phyloP scores from a whole-genome alignment of 176 grass and related monocot species.

The Aegilops umbellulata region DNA sequence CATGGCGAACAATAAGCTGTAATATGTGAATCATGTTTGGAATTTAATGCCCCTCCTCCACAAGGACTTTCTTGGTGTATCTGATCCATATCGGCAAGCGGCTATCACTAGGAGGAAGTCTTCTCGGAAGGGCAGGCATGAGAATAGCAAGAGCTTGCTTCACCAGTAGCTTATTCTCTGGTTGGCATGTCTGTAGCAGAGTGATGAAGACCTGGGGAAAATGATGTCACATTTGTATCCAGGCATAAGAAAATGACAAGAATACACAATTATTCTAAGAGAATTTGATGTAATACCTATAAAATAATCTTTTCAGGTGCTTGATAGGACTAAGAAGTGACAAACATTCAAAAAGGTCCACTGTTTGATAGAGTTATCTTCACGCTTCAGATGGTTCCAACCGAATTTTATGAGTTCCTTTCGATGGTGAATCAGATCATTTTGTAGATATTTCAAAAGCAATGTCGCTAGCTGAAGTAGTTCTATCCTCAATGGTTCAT shows the following conservation, averaged over 20 bases:
- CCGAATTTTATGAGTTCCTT: constrained; percentile 98
- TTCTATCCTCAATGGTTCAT: constrained; percentile 90
- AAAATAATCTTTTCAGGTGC: constrained; percentile 94
- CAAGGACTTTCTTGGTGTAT: constrained; percentile 94
- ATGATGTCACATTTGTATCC: not conserved
- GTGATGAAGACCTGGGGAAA: constrained; percentile 82
- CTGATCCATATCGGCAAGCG: constrained; percentile 96
- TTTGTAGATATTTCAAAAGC: constrained; percentile 91
- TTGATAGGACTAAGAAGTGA: constrained; percentile 87
- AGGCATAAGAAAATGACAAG: too few species aligned
- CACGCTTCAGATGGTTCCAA: constrained; percentile 97
- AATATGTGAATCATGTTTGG: constrained; percentile 99
- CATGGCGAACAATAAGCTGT: constrained; percentile 91
- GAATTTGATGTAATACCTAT: constrained; percentile 51
- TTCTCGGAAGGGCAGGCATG: constrained; percentile 88
- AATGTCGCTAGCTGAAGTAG: constrained; percentile 90
- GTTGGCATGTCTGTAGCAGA: constrained; percentile 85
- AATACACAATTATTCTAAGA: constrained; percentile 13
- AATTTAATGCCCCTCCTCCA: constrained; percentile 96
- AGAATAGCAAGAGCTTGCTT: constrained; percentile 91
- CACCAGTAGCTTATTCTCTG: constrained; percentile 87
- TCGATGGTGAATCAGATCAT: constrained; percentile 76
- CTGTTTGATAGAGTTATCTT: constrained; percentile 96
- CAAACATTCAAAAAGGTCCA: constrained; percentile 98
- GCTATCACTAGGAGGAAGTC: constrained; percentile 77